phyloP scores from a whole-genome alignment of 2,329 filamentous ascomycete genomes.

The Neocatenulostroma microsporum region DNA sequence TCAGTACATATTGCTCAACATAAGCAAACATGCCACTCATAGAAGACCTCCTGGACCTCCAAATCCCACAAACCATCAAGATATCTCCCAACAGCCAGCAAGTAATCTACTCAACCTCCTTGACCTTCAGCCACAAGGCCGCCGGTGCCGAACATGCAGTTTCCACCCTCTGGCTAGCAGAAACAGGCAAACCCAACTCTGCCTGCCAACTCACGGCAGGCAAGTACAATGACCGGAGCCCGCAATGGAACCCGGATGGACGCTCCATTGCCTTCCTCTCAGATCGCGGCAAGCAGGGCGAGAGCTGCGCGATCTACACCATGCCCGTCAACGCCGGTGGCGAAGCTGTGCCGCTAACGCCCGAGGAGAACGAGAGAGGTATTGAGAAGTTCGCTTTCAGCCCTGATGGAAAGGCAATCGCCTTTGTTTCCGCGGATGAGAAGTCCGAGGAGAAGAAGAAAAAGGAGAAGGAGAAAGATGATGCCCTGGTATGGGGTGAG shows the following conservation, averaged over 20 bases:
- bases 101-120: conserved; percentile 21
- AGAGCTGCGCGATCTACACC: conserved; percentile 27
- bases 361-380: conserved; percentile 17
- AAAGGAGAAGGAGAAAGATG: conserved; percentile 28
- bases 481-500: conserved; percentile 32
- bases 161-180: conserved; percentile 24
- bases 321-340: conserved; percentile 15
- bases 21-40: conserved; percentile 14
- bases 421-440: conserved; percentile 28
- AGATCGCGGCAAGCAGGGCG: conserved; percentile 24
- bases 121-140: conserved; percentile 13
- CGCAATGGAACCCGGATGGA: conserved; percentile 24
- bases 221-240: conserved; percentile 18
- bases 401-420: conserved; percentile 30
- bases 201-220: conserved; percentile 23
- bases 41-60: conserved; percentile 18
- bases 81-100: conserved; percentile 19
- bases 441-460: conserved; percentile 27
- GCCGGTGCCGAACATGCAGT: conserved; percentile 14
- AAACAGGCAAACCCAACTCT: conserved; percentile 18
- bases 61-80: conserved; percentile 18
- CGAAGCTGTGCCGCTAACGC: conserved; percentile 24
- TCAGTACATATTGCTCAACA: too few species aligned
- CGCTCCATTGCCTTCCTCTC: conserved; percentile 29
- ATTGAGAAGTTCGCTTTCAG: conserved; percentile 25